phyloP scores from a whole-genome alignment of 1,284 basidiomycete species.

The Irpex rosettiformis region DNA sequence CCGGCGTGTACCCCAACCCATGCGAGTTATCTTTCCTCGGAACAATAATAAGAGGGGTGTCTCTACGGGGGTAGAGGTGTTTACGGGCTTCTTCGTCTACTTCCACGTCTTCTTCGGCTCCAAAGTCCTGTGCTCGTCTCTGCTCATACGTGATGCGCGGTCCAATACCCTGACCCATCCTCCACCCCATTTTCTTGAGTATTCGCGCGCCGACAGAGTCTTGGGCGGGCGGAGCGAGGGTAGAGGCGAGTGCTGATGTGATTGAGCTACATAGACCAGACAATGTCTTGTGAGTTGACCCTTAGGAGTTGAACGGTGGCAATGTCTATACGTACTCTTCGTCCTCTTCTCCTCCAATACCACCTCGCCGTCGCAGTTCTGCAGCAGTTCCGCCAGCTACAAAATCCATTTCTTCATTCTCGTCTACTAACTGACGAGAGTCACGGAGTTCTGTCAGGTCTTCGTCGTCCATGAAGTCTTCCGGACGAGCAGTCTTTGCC shows the following conservation, averaged over 20 bases:
- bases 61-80: conserved; percentile 83
- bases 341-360: conserved; percentile 14
- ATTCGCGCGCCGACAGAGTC: conserved; percentile 80
- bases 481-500: conserved; percentile 52
- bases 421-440: conserved; percentile 69
- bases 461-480: conserved; percentile 99
- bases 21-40: conserved; percentile 71
- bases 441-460: conserved; percentile 83
- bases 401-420: conserved; percentile 72
- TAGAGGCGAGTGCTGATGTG: conserved; percentile 53
- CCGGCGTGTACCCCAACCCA: conserved; percentile 78
- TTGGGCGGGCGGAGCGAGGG: conserved; percentile 58
- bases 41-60: conserved; percentile 64
- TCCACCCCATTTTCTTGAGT: conserved; percentile 95
- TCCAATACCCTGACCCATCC: conserved; percentile 88
- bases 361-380: conserved; percentile 34
- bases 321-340: conserved; percentile 1
- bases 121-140: conserved; percentile 63
- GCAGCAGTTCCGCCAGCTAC: conserved; percentile 46
- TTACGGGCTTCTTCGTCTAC: conserved; percentile 79
- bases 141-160: conserved; percentile 83
- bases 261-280: conserved; percentile 46
- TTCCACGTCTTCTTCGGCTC: conserved; percentile 34
- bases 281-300: neutral
- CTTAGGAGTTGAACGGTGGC: neutral